These are phyloP conservation scores for Penicillium steckii DNA, from an alignment of 495 filamentous ascomycete genomes.

Conservation along the genomic window DNA sequence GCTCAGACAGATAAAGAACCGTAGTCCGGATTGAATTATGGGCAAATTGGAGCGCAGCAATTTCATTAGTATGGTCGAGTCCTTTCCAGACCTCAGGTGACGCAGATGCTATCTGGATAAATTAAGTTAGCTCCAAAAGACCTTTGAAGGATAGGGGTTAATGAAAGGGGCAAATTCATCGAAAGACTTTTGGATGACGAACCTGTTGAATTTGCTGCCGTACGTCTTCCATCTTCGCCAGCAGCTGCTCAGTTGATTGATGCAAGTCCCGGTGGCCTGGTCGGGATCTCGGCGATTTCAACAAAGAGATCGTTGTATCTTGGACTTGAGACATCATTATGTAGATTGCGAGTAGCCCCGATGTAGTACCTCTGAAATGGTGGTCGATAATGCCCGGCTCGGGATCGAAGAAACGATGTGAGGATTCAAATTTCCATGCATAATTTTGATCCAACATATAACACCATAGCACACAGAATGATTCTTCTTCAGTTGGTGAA, in stretches of 20 bases:
- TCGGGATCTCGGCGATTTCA: not conserved
- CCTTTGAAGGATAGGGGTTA: not conserved
- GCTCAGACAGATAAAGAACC: constrained; percentile 16
- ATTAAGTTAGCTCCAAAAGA: not conserved
- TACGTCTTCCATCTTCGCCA: constrained; percentile 17
- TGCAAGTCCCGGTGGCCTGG: not conserved
- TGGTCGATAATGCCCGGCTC: not conserved
- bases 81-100: constrained; percentile 13
- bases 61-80: constrained; percentile 15
- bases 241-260: not conserved
- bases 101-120: not conserved
- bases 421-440: constrained; percentile 15
- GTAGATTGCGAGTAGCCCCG: constrained; percentile 17
- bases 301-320: constrained; percentile 6
- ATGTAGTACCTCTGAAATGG: not conserved
- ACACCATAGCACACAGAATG: constrained; percentile 27
- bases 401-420: constrained; percentile 7
- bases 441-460: constrained; percentile 25
- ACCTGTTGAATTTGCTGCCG: constrained; percentile 11
- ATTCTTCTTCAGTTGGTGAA: constrained; percentile 10
- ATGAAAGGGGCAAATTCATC: not conserved
- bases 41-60: constrained; percentile 21
- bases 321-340: constrained; percentile 20
- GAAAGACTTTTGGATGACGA: not conserved
- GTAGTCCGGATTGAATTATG: constrained; percentile 21